Percentiles rank a stretch among this genome's conserved stretches.
Evolutionary conservation across 2,329 filamentous ascomycete genomes (phyloP).

Genomic region (Claviceps sp.): DNA sequence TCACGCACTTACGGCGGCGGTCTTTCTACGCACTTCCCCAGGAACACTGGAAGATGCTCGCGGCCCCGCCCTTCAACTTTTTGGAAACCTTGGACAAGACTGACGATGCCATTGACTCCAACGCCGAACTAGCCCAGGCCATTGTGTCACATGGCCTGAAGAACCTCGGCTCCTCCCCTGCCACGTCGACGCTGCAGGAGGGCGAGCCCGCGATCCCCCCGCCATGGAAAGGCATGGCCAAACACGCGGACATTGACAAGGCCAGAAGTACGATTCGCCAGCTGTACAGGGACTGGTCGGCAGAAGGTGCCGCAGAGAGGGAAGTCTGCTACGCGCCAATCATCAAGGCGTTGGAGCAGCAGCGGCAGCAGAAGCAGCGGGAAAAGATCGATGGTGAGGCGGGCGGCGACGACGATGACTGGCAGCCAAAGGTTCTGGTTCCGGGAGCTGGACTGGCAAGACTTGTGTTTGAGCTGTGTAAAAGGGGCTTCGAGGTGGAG

Average conservation of each 20-base stretch:
- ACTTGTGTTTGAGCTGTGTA: slow-evolving; percentile 76
- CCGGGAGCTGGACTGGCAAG: slow-evolving; percentile 83
- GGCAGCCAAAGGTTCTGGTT: slow-evolving; percentile 56
- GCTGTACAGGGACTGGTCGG: slow-evolving; percentile 90
- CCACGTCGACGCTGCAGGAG: slow-evolving; percentile 18
- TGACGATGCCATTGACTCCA: slow-evolving; percentile 79
- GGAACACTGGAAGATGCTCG: slow-evolving; percentile 71
- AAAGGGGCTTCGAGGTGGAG: slow-evolving; percentile 59
- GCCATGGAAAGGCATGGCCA: slow-evolving; percentile 60
- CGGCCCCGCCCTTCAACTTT: slow-evolving; percentile 68
- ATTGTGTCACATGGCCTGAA: slow-evolving; percentile 60
- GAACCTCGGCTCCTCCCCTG: slow-evolving; percentile 45
- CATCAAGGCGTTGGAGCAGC: slow-evolving; percentile 45
- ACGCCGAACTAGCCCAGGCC: slow-evolving; percentile 67
- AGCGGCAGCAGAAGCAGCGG: slow-evolving; percentile 19
- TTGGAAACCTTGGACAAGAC: slow-evolving; percentile 65
- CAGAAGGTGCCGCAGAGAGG: slow-evolving; percentile 60
- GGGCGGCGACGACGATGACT: slow-evolving; percentile 14
- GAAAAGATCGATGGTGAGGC: slow-evolving; percentile 22
- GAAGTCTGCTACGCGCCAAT: slow-evolving; percentile 67
- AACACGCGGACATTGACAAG: slow-evolving; percentile 69
- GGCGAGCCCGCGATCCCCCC: slow-evolving; percentile 35
- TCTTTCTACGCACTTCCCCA: slow-evolving; percentile 86
- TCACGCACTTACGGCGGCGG: slow-evolving; percentile 79
- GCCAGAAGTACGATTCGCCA: slow-evolving; percentile 85